phyloP scores from a whole-genome alignment of 1,284 basidiomycete species.

The Cystobasidium pallidum region DNA sequence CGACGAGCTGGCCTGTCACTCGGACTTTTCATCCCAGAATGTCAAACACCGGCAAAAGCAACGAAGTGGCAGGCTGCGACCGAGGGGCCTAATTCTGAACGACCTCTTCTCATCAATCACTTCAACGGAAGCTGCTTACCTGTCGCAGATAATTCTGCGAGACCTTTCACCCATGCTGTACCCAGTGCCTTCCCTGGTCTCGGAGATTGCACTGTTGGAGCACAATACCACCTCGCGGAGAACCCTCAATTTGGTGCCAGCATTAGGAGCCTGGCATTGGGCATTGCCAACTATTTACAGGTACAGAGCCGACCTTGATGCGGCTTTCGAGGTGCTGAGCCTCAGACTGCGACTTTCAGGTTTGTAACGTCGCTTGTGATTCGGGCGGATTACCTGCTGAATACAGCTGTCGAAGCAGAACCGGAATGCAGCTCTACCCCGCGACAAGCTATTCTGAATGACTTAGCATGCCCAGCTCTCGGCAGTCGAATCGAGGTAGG shows the following conservation, averaged over 20 bases:
- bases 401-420: not conserved
- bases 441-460: not conserved
- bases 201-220: slow-evolving; percentile 59
- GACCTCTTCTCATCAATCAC: slow-evolving; percentile 64
- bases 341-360: too few species aligned
- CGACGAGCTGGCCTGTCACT: slow-evolving; percentile 71
- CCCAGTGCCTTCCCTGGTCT: slow-evolving; percentile 62
- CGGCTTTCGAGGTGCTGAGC: slow-evolving; percentile 65
- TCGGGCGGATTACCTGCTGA: too few species aligned
- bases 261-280: slow-evolving; percentile 73
- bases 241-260: slow-evolving; percentile 65
- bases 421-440: not conserved
- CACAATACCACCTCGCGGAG: slow-evolving; percentile 65
- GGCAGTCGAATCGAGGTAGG: slow-evolving; percentile 37
- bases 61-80: slow-evolving; percentile 49
- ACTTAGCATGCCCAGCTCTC: not conserved
- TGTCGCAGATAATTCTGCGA: slow-evolving; percentile 81
- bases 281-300: slow-evolving; percentile 65
- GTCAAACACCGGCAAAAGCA: slow-evolving; percentile 42
- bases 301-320: slow-evolving; percentile 65
- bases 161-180: slow-evolving; percentile 77
- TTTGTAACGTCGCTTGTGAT: too few species aligned
- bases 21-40: slow-evolving; percentile 63
- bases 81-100: slow-evolving; percentile 61
- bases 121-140: slow-evolving; percentile 66